A percentile compares a stretch with the other conserved stretches of the same genome.
phyloP scores from a whole-genome alignment of 2,329 filamentous ascomycete genomes.

The Sporothrix pallida region DNA sequence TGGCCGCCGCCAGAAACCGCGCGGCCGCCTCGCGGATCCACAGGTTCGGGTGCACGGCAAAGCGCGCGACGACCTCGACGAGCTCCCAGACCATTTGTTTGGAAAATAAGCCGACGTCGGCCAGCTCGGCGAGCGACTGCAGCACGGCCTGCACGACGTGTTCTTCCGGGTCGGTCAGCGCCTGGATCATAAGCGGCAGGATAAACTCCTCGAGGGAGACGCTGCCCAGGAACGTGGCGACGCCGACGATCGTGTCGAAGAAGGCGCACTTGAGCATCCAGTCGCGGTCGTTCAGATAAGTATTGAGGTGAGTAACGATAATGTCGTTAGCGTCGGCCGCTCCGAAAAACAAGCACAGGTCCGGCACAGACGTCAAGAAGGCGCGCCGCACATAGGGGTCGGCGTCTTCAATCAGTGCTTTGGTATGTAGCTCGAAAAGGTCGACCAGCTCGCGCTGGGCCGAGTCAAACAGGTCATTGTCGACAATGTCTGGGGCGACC shows the following conservation, averaged over 20 bases:
- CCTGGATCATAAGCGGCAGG: constrained; percentile 92
- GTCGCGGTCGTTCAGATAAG: constrained; percentile 93
- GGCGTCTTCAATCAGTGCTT: constrained; percentile 83
- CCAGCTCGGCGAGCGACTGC: constrained; percentile 85
- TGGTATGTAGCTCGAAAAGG: constrained; percentile 86
- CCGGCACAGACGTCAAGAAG: constrained; percentile 88
- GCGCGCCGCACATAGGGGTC: constrained; percentile 87
- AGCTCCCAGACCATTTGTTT: constrained; percentile 85
- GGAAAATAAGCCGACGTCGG: constrained; percentile 84
- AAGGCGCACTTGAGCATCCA: constrained; percentile 98
- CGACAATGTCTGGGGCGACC: constrained; percentile 53
- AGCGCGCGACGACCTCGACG: constrained; percentile 79
- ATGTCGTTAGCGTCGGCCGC: constrained; percentile 92
- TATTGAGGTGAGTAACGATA: constrained; percentile 94
- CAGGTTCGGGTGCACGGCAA: constrained; percentile 90
- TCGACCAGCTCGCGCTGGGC: constrained; percentile 82
- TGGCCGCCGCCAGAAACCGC: constrained; percentile 79
- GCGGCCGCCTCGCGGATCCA: constrained; percentile 93
- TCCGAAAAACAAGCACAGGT: constrained; percentile 93
- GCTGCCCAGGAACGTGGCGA: constrained; percentile 87
- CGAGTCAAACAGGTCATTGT: constrained; percentile 80
- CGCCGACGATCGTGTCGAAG: constrained; percentile 92
- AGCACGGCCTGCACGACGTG: constrained; percentile 91
- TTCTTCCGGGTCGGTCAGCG: constrained; percentile 89
- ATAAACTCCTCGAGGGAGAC: constrained; percentile 94